Conservation (phyloP, 2,329 filamentous ascomycete species). For the Seiridium cupressi region DNA sequence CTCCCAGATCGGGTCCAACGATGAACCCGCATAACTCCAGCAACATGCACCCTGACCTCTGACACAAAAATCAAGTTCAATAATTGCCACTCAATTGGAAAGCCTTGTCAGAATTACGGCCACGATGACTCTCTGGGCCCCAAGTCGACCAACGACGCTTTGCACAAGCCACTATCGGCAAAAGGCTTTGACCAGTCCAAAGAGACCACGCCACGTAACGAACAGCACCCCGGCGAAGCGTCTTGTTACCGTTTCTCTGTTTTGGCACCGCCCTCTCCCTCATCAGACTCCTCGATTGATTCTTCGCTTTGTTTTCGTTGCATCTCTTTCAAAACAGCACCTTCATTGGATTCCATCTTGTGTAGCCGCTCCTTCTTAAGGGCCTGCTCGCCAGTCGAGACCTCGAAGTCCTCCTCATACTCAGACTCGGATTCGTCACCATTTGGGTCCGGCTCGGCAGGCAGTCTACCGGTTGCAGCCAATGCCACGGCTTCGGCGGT, state of each 20-base stretch:
- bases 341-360: slow-evolving; percentile 28
- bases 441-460: slow-evolving; percentile 33
- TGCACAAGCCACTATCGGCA: too few relatives aligned
- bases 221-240: background rate
- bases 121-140: background rate
- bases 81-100: background rate
- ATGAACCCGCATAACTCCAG: background rate
- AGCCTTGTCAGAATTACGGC: background rate
- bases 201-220: background rate
- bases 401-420: slow-evolving; percentile 41
- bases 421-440: slow-evolving; percentile 31
- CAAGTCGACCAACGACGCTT: too few relatives aligned
- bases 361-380: slow-evolving; percentile 39
- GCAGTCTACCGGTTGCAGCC: slow-evolving; percentile 32
- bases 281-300: slow-evolving; percentile 31
- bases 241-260: slow-evolving; percentile 20
- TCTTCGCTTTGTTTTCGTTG: slow-evolving; percentile 26
- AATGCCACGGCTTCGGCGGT: slow-evolving; percentile 20
- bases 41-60: background rate
- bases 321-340: slow-evolving; percentile 25
- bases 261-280: slow-evolving; percentile 30
- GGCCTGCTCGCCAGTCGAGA: slow-evolving; percentile 35
- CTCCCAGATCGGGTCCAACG: background rate
- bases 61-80: too few relatives aligned
- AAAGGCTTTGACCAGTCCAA: background rate